Conservation (phyloP, 306 rosid species). For the Cucumis sativus region DNA sequence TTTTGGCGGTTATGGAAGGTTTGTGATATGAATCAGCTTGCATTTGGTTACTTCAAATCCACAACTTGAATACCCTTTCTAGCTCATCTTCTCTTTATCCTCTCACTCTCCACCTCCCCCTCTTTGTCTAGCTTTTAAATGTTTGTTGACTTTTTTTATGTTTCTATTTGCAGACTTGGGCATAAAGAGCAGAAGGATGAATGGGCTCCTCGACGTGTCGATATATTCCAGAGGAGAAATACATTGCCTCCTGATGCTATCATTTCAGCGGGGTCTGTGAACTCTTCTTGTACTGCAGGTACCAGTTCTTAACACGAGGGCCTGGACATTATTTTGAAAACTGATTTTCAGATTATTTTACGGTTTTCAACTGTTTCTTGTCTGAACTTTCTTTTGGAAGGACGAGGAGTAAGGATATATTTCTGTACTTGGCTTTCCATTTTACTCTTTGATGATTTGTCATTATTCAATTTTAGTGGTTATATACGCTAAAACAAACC, state of each 20-base stretch:
- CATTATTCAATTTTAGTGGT: not conserved
- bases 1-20: constrained; percentile 99
- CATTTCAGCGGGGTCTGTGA: constrained; percentile 81
- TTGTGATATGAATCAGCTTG: constrained; percentile 8
- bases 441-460: not conserved
- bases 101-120: not conserved
- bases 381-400: not conserved
- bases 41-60: not conserved
- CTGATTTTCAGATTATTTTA: not conserved
- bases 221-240: constrained; percentile 61
- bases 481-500: not conserved
- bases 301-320: not conserved
- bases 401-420: too few species aligned
- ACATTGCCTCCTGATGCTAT: constrained; percentile 67
- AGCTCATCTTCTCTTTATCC: not conserved
- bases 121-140: not conserved
- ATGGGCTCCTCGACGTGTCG: constrained; percentile 87
- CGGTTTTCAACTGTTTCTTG: not conserved
- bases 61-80: not conserved
- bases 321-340: not conserved
- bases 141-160: not conserved
- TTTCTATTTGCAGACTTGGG: constrained; percentile 60
- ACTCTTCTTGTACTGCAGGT: constrained; percentile 94
- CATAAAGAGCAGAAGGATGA: constrained; percentile 99
- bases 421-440: not conserved